Conservation (phyloP, 495 filamentous ascomycete genomes). For the Patellaria atrata region DNA sequence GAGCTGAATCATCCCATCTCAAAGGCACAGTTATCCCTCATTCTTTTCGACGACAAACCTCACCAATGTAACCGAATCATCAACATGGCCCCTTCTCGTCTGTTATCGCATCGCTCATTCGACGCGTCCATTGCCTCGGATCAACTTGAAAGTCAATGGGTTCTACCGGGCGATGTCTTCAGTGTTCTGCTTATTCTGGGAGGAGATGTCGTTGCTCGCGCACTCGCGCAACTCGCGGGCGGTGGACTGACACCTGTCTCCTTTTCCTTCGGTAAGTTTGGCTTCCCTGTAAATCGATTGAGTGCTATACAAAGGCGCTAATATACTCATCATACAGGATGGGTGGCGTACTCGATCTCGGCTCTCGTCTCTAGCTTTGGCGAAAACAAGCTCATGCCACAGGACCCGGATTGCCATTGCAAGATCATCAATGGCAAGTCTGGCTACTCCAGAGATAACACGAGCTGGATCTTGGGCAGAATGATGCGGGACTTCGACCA, state of each 20-base stretch:
- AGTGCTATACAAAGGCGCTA: not conserved
- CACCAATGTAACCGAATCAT: too few relatives aligned
- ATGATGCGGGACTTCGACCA: conserved; percentile 35
- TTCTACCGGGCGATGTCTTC: too few relatives aligned
- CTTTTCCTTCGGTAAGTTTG: conserved; percentile 6
- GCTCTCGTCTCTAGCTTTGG: conserved; percentile 31
- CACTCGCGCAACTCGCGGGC: conserved; percentile 2
- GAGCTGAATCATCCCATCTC: too few relatives aligned
- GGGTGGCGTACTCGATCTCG: conserved; percentile 34
- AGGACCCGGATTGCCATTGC: conserved; percentile 21
- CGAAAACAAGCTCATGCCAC: conserved; percentile 32
- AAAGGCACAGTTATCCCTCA: too few relatives aligned
- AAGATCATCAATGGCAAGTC: conserved; percentile 32
- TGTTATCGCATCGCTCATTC: too few relatives aligned
- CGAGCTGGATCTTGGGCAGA: conserved; percentile 36
- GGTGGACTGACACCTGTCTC: conserved; percentile 1
- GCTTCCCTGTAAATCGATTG: not conserved
- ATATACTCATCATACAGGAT: conserved; percentile 12
- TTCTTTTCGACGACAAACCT: too few relatives aligned
- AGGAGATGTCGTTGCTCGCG: conserved; percentile 1
- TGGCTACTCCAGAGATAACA: conserved; percentile 32
- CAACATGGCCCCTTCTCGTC: too few relatives aligned
- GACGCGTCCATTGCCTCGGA: too few relatives aligned
- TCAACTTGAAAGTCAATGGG: too few relatives aligned
- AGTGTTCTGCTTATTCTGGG: conserved; percentile 3